A percentile compares a stretch with the other conserved stretches of the same genome.
Conservation (phyloP, 306 rosid genomes). For the Vigna radiata region DNA sequence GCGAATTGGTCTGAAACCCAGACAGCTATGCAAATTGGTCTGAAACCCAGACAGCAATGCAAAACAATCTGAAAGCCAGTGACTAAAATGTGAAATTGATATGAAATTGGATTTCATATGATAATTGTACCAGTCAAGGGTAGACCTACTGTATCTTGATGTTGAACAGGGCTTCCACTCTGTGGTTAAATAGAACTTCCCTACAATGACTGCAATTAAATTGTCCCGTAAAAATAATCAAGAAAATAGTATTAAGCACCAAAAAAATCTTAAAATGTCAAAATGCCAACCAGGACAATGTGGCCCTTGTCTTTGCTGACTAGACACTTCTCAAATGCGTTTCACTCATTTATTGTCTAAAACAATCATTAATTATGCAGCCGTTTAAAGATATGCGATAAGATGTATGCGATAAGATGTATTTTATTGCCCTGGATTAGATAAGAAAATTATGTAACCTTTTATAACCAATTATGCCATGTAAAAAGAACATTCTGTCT, state of each 20-base stretch:
- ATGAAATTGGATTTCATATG: conserved; percentile 9
- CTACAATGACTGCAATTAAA: no score
- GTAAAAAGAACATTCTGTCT: conserved; percentile 10
- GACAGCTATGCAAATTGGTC: no score
- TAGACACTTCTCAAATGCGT: background rate
- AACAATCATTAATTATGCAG: background rate
- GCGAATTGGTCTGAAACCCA: no score
- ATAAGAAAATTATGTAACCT: background rate
- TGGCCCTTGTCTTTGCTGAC: background rate
- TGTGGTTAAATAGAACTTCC: no score
- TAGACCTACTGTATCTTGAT: background rate
- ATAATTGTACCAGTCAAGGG: background rate
- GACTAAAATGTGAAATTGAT: no score
- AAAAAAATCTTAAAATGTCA: background rate
- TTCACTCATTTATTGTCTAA: conserved; percentile 12
- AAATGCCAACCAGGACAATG: background rate
- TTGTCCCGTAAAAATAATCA: no score
- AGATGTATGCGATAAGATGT: background rate
- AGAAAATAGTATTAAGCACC: no score
- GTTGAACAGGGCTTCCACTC: background rate
- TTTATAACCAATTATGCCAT: background rate
- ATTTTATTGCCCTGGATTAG: background rate
- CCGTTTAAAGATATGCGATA: background rate
- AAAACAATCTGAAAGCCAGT: no score
- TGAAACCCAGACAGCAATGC: no score